A percentile compares a stretch with the other conserved stretches of the same genome.
Conservation (phyloP, 2,329 filamentous ascomycete species). For the Cadophora gregata region DNA sequence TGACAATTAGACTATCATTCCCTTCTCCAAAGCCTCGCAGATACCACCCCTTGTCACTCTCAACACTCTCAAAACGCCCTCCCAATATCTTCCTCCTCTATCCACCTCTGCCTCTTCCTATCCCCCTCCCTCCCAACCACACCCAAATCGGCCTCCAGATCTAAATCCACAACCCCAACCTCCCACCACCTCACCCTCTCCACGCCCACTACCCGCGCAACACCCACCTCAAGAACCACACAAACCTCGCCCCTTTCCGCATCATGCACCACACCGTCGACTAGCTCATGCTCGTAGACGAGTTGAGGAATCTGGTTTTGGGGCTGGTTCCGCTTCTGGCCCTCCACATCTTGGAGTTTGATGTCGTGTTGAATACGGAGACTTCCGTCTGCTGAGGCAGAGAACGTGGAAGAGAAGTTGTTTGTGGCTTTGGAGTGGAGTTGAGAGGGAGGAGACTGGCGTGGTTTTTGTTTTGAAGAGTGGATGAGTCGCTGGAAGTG, state of each 20-base stretch:
- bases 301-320: not conserved
- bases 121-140: not conserved
- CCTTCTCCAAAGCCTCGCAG: too few relatives aligned
- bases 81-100: not conserved
- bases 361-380: too few relatives aligned
- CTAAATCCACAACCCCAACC: not conserved
- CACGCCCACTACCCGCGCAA: not conserved
- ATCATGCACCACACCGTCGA: not conserved
- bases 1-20: not conserved
- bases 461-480: not conserved
- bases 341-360: too few relatives aligned
- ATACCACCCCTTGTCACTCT: not conserved
- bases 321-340: not conserved
- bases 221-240: not conserved
- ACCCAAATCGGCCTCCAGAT: not conserved
- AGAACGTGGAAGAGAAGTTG: too few relatives aligned
- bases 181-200: not conserved
- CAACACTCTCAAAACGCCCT: not conserved
- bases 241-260: conserved; percentile 2
- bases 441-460: not conserved
- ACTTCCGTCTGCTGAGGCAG: not conserved
- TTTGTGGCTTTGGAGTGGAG: too few relatives aligned
- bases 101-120: not conserved
- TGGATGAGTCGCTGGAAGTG: not conserved
- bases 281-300: conserved; percentile 1